Base-by-base conservation (phyloP, 176 grass and related monocot genomes). In the Panicum miliaceum region DNA sequence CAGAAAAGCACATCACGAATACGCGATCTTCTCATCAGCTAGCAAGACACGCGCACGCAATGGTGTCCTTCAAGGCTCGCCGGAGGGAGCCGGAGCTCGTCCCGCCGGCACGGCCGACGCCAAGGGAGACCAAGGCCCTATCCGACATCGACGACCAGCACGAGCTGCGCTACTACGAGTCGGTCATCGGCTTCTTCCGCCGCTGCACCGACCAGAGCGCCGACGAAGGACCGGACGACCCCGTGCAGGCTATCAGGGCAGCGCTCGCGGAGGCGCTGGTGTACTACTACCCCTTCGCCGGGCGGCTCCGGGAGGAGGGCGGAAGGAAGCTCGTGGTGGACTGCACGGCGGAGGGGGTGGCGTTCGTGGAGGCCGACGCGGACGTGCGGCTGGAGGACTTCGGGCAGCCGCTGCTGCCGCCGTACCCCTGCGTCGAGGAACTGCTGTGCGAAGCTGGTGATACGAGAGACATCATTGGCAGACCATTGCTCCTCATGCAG, bases 321-420 rank as follows among this genome's bases (percentile, higher is more conserved):
- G 64, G 12, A 0, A 40, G 82, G 10, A 78, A 83, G 50, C 82
- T 84, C 1, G 34, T 58, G 50, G 9, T 82, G 13, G 85, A 82
- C 9, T 88, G 85, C 79, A 82, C 70, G 15, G 69, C 76, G 42
- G 79, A 88, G 12, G 85, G 85, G 20, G 70, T 88, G 34, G 77
- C n/a, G 68, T 87, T 87, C 16, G 85, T 87, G 63, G 63, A 19
- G 63, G 63, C 63, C 15, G 63, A 66, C 63, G 63, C 63, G 0
- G 63, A 66, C 63, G 63, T 66, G 63, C 15, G 32, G 32, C 63
- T 66, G 0, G 63, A 34, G 14, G 32, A 81, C 2, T 13, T 82
- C 23, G 74, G 74, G 32, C 35, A 77, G 74, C 52, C 69, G 13
- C 69, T 64, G 68, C 51, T 46, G 12, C 81, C 71, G 22, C 81